Conservation (phyloP, 176 grass and related monocot species). For the Guadua angustifolia region DNA sequence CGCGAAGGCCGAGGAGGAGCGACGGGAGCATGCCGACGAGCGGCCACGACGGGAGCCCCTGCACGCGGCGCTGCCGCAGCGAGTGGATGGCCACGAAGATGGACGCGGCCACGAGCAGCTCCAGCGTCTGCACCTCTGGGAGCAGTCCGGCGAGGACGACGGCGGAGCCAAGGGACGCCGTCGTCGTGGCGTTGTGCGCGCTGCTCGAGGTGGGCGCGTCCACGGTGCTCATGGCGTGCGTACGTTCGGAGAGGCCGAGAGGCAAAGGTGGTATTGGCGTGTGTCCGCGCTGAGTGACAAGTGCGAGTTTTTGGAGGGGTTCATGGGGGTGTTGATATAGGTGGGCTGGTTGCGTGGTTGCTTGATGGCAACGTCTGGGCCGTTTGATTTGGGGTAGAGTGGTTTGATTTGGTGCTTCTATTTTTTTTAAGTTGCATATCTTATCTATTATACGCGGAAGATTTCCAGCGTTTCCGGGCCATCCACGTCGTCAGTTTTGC, state of each 20-base stretch:
- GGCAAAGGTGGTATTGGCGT: neutral
- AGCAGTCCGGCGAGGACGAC: slow-evolving; percentile 25
- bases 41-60: slow-evolving; percentile 79
- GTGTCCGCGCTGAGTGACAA: neutral
- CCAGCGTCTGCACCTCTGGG: slow-evolving; percentile 64
- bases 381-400: slow-evolving; percentile 61
- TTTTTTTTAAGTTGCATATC: too few relatives aligned
- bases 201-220: neutral
- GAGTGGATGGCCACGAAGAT: slow-evolving; percentile 83
- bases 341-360: neutral
- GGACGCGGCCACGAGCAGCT: slow-evolving; percentile 62
- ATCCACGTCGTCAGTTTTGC: too few relatives aligned
- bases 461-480: too few relatives aligned
- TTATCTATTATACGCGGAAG: too few relatives aligned
- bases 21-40: slow-evolving; percentile 90
- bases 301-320: slow-evolving; percentile 19
- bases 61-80: slow-evolving; percentile 54
- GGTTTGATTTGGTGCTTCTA: too few relatives aligned
- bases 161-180: neutral
- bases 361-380: slow-evolving; percentile 36
- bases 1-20: slow-evolving; percentile 65
- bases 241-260: slow-evolving; percentile 2
- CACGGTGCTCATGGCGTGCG: slow-evolving; percentile 40
- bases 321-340: slow-evolving; percentile 45
- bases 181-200: slow-evolving; percentile 20